These are phyloP conservation scores for Gynostemma pentaphyllum DNA, from an alignment of 306 rosid genomes.

Conservation along the genomic window DNA sequence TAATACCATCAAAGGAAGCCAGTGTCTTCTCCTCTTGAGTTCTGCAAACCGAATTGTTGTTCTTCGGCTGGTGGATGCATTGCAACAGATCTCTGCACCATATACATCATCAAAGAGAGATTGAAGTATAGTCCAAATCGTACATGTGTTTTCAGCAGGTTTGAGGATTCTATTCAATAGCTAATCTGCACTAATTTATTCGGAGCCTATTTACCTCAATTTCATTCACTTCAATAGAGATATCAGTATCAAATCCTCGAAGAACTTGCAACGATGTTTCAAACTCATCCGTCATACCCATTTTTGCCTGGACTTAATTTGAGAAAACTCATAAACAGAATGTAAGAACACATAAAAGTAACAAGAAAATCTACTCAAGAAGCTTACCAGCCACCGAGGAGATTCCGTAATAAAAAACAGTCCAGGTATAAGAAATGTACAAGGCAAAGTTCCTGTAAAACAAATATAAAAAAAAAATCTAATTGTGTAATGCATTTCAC, in stretches of 20 bases:
- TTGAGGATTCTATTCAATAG: background rate
- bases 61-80: conserved; percentile 42
- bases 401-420: conserved; percentile 82
- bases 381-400: conserved; percentile 85
- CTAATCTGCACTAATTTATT: background rate
- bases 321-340: background rate
- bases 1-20: conserved; percentile 71
- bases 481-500: background rate
- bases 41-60: conserved; percentile 53
- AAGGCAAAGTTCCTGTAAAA: conserved; percentile 68
- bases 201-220: conserved; percentile 44
- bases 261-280: conserved; percentile 81
- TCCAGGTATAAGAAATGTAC: conserved; percentile 63
- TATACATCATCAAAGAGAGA: background rate
- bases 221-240: conserved; percentile 70
- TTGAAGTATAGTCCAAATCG: background rate
- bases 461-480: background rate
- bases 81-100: conserved; percentile 48
- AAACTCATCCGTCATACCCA: conserved; percentile 81
- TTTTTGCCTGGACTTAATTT: conserved; percentile 50
- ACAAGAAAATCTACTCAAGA: conserved; percentile 10
- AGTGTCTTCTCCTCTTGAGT: conserved; percentile 67
- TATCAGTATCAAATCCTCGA: conserved; percentile 73
- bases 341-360: background rate
- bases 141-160: background rate